Evolutionary conservation across 2,329 filamentous ascomycete genomes (phyloP), one percentile per base, ranked within the genome.

Genomic region (Ophiocordyceps camponoti-leonardi): DNA sequence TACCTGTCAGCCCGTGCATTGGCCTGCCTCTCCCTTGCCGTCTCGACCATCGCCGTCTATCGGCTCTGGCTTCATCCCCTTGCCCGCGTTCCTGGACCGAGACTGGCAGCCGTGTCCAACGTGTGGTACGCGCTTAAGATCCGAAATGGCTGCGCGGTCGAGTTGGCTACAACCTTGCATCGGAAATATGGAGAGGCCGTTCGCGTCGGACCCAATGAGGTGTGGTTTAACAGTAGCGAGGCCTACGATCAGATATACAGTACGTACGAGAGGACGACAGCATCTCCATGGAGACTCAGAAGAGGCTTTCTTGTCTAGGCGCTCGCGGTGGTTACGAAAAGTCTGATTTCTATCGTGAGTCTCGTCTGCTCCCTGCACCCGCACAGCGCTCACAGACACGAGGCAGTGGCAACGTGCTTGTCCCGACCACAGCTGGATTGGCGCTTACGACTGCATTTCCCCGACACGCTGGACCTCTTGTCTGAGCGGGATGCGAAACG

Each of bases 181-280:
- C 48, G 51, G 0, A 54, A 47, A 12, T 74, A 75, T 48, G 73
- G 73, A 0, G 63, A 68, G 0, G 58, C 64, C 2, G 73, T 77
- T n/a, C 63, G 73, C 0, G 65, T 76, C 8, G 68, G 68, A 0
- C 72, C 73, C 0, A 64, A 72, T 31, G 72, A 75, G 51, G 61
- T 76, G 6, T 75, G 71, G 67, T 67, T 74, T 26, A 58, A 68
- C 47, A 69, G 64, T 3, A 60, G 54, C 20, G 67, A 71, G 43
- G 71, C 66, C 0, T 72, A 68, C 48, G 63, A 63, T 46, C 51
- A 58, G 1, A 69, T 73, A 8, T 75, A 74, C 53, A 58, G 69
- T 71, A 49, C 18, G 64, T 53, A 14, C 16, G 16, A 22, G 30
- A 18, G 16, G 33, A n/a, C 18, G 14, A 40, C 18, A 12, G 16